Percentiles rank a stretch among this genome's conserved stretches.
Evolutionary conservation across 2,329 filamentous ascomycete genomes (phyloP).

Genomic region (Alternaria hordeiaustralica): DNA sequence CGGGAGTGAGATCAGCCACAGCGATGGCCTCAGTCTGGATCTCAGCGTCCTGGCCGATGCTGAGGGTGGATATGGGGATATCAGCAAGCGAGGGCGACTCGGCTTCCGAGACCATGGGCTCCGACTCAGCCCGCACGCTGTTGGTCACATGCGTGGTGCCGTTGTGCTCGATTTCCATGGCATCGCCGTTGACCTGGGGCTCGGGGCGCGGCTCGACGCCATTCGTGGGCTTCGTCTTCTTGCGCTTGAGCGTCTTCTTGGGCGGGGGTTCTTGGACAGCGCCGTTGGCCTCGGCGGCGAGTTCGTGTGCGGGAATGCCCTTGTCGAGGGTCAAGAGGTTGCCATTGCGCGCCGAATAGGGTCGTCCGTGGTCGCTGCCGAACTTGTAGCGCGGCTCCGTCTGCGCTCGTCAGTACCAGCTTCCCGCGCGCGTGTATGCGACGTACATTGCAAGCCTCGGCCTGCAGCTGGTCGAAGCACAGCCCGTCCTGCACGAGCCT

Average conservation of each 20-base stretch:
- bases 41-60: slow-evolving; percentile 46
- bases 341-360: slow-evolving; percentile 48
- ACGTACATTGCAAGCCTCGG: slow-evolving; percentile 45
- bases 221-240: slow-evolving; percentile 42
- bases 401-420: slow-evolving; percentile 32
- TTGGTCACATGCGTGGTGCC: slow-evolving; percentile 36
- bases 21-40: slow-evolving; percentile 47
- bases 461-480: slow-evolving; percentile 53
- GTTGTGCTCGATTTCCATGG: slow-evolving; percentile 55
- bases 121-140: slow-evolving; percentile 44
- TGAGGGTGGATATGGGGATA: slow-evolving; percentile 48
- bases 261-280: slow-evolving; percentile 40
- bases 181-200: slow-evolving; percentile 53
- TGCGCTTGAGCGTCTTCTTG: slow-evolving; percentile 43
- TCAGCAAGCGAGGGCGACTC: slow-evolving; percentile 49
- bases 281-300: slow-evolving; percentile 43
- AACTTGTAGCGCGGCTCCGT: slow-evolving; percentile 45
- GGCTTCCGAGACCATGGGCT: slow-evolving; percentile 44
- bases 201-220: slow-evolving; percentile 41
- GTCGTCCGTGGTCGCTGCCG: slow-evolving; percentile 48
- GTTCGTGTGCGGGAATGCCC: slow-evolving; percentile 44
- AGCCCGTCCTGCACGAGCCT: slow-evolving; percentile 69
- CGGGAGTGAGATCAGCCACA: slow-evolving; percentile 37
- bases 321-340: slow-evolving; percentile 45
- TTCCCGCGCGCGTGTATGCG: background rate